A percentile compares a stretch with the other conserved stretches of the same genome.
These are phyloP conservation scores for Aspergillus intermedius DNA, from an alignment of 2,329 filamentous ascomycete species.

Conservation along the genomic window DNA sequence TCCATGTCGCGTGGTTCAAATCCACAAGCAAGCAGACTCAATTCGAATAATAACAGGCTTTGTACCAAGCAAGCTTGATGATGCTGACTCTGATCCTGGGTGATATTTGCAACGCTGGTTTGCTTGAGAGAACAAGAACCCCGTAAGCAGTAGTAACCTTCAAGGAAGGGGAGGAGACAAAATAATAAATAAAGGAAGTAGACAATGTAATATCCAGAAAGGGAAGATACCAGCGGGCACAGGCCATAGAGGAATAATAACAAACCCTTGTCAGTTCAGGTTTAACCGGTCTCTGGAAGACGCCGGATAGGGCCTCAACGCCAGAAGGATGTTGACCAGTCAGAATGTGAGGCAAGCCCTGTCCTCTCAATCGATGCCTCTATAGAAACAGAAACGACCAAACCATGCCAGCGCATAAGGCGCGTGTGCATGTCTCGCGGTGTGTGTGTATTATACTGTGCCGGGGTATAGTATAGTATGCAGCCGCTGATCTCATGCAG, in stretches of 20 bases:
- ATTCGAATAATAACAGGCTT: not conserved
- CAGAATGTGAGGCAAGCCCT: not conserved
- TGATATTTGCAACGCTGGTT: not conserved
- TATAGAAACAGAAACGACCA: not conserved
- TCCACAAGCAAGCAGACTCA: not conserved
- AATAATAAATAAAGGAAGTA: not conserved
- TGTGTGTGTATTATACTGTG: not conserved
- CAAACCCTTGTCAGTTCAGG: not conserved
- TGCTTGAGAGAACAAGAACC: slow-evolving; percentile 5
- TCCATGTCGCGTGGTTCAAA: slow-evolving; percentile 15
- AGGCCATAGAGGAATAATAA: not conserved
- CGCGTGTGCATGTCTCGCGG: slow-evolving; percentile 3
- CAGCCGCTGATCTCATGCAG: slow-evolving; percentile 18
- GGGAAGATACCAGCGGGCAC: not conserved
- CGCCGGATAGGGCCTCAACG: not conserved
- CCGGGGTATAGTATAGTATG: slow-evolving; percentile 7
- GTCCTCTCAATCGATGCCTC: not conserved
- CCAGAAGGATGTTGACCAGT: not conserved
- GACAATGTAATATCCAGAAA: slow-evolving; percentile 1
- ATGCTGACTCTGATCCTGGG: not conserved
- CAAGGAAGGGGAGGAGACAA: slow-evolving; percentile 2
- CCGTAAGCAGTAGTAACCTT: slow-evolving; percentile 16
- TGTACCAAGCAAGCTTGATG: not conserved
- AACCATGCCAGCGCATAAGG: slow-evolving; percentile 4
- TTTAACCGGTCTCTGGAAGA: not conserved